Conservation (phyloP, 805 yeast species). For the Candida corydali region DNA sequence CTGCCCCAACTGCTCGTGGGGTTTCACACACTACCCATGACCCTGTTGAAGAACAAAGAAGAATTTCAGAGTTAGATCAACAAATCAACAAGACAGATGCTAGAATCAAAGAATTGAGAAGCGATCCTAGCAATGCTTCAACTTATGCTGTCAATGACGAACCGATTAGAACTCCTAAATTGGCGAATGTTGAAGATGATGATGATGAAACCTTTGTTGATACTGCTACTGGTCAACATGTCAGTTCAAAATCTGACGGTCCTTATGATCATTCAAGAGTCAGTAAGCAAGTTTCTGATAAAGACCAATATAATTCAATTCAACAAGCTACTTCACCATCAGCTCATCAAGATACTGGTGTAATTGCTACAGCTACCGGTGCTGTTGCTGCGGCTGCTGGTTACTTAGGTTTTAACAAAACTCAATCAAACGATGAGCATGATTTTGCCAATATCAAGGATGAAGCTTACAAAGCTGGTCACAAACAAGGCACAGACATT, state of each 20-base stretch:
- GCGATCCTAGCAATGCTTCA: constrained; percentile 10
- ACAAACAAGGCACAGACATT: constrained; percentile 2
- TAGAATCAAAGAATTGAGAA: constrained; percentile 1
- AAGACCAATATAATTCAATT: not conserved
- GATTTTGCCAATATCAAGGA: not conserved
- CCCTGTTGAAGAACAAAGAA: not conserved
- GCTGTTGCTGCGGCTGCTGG: constrained; percentile 7
- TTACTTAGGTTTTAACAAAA: constrained; percentile 2
- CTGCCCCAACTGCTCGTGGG: constrained; percentile 11
- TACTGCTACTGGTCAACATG: constrained; percentile 4
- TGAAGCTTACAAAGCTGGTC: constrained; percentile 1
- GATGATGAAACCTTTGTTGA: constrained; percentile 2
- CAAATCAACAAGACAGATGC: constrained; percentile 6
- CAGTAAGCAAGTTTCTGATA: not conserved
- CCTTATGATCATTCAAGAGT: not conserved
- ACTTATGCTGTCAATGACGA: constrained; percentile 8
- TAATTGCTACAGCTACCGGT: constrained; percentile 6
- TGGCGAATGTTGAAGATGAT: constrained; percentile 7
- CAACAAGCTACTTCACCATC: constrained; percentile 1
- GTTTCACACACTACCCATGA: constrained; percentile 6
- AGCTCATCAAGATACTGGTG: constrained; percentile 5
- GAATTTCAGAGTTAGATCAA: constrained; percentile 5
- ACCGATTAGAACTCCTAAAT: constrained; percentile 8
- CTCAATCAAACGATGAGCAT: not conserved
- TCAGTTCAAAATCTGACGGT: not conserved